A percentile compares a stretch with the other conserved stretches of the same genome.
These are phyloP conservation scores for Chaetomium sp. DNA, from an alignment of 2,329 filamentous ascomycete species.

Conservation along the genomic window DNA sequence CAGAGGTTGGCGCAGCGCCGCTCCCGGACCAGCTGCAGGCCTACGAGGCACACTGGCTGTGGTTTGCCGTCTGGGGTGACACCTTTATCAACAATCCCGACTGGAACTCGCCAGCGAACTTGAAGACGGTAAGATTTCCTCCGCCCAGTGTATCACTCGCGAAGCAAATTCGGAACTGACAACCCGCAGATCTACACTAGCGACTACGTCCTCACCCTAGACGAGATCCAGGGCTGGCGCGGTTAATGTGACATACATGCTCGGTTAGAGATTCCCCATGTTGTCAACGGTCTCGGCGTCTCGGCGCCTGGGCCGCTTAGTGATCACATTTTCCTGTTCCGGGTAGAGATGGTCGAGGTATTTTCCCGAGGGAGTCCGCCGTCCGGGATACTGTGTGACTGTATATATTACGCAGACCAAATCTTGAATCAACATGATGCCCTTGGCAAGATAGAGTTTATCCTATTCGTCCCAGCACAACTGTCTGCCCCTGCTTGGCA, in stretches of 20 bases:
- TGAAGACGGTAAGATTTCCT: conserved; percentile 40
- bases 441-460: background rate
- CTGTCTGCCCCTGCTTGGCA: conserved; percentile 10
- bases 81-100: conserved; percentile 46
- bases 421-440: background rate
- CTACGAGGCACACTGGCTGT: conserved; percentile 52
- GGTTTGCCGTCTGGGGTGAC: conserved; percentile 51
- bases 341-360: background rate
- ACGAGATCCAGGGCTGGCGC: conserved; percentile 43
- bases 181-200: conserved; percentile 37
- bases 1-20: conserved; percentile 52
- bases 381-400: background rate
- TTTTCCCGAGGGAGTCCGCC: conserved; percentile 1
- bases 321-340: background rate
- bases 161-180: background rate
- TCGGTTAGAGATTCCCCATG: background rate
- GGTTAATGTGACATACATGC: background rate
- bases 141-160: background rate
- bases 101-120: conserved; percentile 46
- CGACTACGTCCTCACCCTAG: conserved; percentile 41
- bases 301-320: background rate
- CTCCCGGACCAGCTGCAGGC: conserved; percentile 46
- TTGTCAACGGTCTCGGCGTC: background rate
- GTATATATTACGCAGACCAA: background rate
- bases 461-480: background rate